These are phyloP conservation scores for Chernovozyma aurita DNA, from an alignment of 1,139 yeast genomes.

Conservation along the genomic window DNA sequence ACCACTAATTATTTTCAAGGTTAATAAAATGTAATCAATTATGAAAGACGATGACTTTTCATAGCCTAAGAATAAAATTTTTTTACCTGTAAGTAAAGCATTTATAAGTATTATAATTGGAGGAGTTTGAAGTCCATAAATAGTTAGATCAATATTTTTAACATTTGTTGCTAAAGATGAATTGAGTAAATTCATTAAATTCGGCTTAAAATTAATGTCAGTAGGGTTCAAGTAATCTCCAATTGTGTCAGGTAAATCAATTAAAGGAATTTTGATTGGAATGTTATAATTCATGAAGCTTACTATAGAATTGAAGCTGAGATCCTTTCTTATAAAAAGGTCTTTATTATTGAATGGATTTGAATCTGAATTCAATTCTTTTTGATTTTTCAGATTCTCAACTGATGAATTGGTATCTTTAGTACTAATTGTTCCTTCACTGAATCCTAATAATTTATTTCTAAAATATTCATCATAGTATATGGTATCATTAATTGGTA, in stretches of 20 bases:
- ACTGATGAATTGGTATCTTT: constrained; percentile 4
- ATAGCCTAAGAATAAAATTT: constrained; percentile 50
- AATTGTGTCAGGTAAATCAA: constrained; percentile 37
- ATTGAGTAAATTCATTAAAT: constrained; percentile 33
- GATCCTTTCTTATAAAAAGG: constrained; percentile 39
- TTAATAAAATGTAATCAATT: constrained; percentile 50
- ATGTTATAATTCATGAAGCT: constrained; percentile 37
- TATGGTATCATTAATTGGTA: constrained; percentile 44
- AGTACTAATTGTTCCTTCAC: constrained; percentile 9
- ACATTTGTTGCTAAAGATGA: constrained; percentile 28
- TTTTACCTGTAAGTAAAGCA: constrained; percentile 56
- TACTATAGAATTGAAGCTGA: constrained; percentile 39
- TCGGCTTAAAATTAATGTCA: constrained; percentile 40
- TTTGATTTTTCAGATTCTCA: not conserved
- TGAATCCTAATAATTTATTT: constrained; percentile 31
- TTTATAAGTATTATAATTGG: constrained; percentile 52
- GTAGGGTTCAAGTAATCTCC: constrained; percentile 48
- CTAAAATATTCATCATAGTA: constrained; percentile 38
- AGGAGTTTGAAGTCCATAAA: constrained; percentile 57
- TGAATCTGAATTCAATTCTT: constrained; percentile 10
- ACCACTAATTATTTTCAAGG: constrained; percentile 52
- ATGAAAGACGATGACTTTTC: constrained; percentile 53
- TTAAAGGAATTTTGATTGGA: constrained; percentile 40
- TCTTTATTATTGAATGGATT: constrained; percentile 19
- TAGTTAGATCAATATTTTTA: constrained; percentile 38